Percentiles rank a stretch among this genome's conserved stretches.
These are phyloP conservation scores for Rhodotorula sp. DNA, from an alignment of 1,284 basidiomycete genomes.

Conservation along the genomic window DNA sequence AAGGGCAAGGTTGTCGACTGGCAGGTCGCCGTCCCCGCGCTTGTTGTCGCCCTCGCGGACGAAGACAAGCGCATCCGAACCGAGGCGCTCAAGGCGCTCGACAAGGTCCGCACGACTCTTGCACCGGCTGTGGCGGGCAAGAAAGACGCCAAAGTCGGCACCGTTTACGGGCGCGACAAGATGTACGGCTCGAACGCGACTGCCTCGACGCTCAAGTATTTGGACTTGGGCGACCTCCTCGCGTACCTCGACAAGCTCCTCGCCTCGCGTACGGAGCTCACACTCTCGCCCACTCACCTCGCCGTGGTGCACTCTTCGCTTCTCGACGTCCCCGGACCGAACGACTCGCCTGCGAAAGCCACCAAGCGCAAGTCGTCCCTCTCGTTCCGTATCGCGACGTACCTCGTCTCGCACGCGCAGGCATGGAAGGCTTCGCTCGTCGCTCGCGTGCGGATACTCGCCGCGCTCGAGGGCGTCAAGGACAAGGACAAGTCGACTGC, in stretches of 20 bases:
- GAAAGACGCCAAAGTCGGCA: conserved; percentile 8
- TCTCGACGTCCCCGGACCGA: conserved; percentile 52
- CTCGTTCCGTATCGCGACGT: conserved; percentile 77
- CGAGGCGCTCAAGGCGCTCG: conserved; percentile 65
- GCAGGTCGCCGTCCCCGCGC: conserved; percentile 76
- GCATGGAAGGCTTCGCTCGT: conserved; percentile 60
- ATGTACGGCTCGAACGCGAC: conserved; percentile 68
- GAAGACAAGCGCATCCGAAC: conserved; percentile 57
- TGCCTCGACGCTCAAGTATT: conserved; percentile 66
- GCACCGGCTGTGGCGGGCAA: conserved; percentile 39
- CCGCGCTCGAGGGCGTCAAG: conserved; percentile 60
- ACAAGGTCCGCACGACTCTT: conserved; percentile 54
- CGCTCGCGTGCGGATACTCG: conserved; percentile 56
- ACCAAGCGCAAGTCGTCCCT: conserved; percentile 60
- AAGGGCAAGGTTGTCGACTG: conserved; percentile 58
- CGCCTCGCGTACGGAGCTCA: conserved; percentile 61
- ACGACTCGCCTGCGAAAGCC: conserved; percentile 50
- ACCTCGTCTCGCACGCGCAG: conserved; percentile 75
- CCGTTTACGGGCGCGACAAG: conserved; percentile 74
- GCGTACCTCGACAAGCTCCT: conserved; percentile 64
- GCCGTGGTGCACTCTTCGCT: conserved; percentile 62
- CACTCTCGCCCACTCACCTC: conserved; percentile 67
- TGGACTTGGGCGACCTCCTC: conserved; percentile 68
- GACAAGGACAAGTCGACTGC: conserved; percentile 65
- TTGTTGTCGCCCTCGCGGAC: conserved; percentile 66